Base-by-base conservation (phyloP, 2,329 filamentous ascomycete genomes). In the Dactylellina leptospora region DNA sequence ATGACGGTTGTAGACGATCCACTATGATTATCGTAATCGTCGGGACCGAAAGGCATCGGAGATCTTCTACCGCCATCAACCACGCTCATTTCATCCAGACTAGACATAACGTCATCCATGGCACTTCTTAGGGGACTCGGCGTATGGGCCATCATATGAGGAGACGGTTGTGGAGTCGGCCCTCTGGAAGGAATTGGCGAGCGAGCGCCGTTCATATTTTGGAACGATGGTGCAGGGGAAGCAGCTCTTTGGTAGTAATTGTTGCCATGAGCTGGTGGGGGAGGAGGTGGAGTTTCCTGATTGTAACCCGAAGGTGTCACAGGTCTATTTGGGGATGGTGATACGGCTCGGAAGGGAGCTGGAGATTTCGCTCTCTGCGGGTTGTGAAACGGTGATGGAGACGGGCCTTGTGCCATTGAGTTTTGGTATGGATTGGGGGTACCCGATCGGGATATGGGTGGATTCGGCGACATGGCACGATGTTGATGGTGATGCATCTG, bases 21-120 rank as follows among this genome's bases (percentile, higher is more conserved):
- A 16, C 68, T 72, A 20, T 48, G 44, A 27, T 63, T 62, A 47
- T 72, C 68, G 23, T 64, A 72, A 25, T 72, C 68, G 45, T 63
- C 48, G 8, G 58, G 42, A 2, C 66, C 51, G 45, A 72, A 72
- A 2, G 51, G 58, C 20, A 64, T 62, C 6, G 68, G 68, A 11
- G 68, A 64, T 9, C 48, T 72, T 53, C 61, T 63, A n/a, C 59
- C 79, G 9, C 69, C 55, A 47, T 68, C 69, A 13, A 58, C 48
- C 10, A 73, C 61, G 18, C 69, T 89, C 83, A 99, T 91, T 71
- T 93, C 92, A 78, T 96, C 89, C 44, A 99, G 81, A 62, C 95
- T 96, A 75, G 95, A 92, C 87, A 97, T 97, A 2, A 99, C 93
- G 79, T 96, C 93, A 78, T 97, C 93, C 92, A 99, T 99, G 0